These are phyloP conservation scores for Rhodotorula taiwanensis DNA, from an alignment of 768 basidiomycete genomes.

Conservation along the genomic window DNA sequence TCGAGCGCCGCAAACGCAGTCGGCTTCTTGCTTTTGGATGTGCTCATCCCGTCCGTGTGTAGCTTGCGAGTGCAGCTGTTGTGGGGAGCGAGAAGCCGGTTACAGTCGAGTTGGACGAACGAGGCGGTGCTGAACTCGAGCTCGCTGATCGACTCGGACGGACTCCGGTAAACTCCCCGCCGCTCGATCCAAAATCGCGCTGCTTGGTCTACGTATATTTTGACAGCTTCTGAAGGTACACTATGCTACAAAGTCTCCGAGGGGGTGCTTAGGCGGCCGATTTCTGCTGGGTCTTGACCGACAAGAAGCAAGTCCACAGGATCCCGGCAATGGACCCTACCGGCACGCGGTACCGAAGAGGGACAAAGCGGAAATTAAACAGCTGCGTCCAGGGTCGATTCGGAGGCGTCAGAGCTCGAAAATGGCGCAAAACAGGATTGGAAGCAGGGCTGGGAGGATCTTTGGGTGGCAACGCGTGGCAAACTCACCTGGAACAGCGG, in stretches of 20 bases:
- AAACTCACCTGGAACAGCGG: conserved; percentile 23
- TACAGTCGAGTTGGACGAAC: neutral
- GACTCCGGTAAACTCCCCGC: too few relatives aligned
- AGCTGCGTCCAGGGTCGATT: neutral
- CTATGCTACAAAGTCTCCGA: too few relatives aligned
- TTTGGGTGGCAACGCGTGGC: neutral
- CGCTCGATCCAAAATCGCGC: too few relatives aligned
- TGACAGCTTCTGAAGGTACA: too few relatives aligned
- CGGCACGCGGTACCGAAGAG: conserved; percentile 24
- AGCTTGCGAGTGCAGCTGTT: too few relatives aligned
- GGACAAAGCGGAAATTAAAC: conserved; percentile 37
- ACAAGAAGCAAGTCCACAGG: conserved; percentile 28
- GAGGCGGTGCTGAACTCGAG: neutral
- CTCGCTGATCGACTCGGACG: too few relatives aligned
- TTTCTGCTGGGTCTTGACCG: neutral
- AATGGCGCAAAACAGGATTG: neutral
- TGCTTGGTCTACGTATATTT: too few relatives aligned
- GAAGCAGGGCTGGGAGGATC: neutral
- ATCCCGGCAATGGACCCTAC: conserved; percentile 27
- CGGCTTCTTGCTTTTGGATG: neutral
- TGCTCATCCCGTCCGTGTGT: too few relatives aligned
- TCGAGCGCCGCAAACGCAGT: conserved; percentile 16
- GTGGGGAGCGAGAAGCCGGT: neutral
- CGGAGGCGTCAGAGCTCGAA: neutral
- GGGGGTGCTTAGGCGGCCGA: too few relatives aligned